A percentile compares a stretch with the other conserved stretches of the same genome.
Conservation (phyloP, 352 stramenopile genomes). For the Aphanomyces invadans region DNA sequence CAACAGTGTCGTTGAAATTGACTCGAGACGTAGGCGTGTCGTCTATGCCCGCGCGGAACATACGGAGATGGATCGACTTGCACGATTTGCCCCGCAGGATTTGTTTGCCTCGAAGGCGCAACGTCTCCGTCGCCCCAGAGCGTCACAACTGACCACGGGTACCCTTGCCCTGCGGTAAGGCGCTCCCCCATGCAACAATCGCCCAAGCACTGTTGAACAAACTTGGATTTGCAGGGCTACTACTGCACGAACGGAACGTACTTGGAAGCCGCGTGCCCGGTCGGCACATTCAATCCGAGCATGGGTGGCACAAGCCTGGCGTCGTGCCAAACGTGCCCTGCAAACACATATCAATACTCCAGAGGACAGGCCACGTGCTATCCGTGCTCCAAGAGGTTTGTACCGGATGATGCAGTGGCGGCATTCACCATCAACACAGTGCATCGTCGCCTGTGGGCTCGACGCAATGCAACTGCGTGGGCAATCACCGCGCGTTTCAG, state of each 20-base stretch:
- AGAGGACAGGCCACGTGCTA: slow-evolving; percentile 63
- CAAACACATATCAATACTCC: slow-evolving; percentile 72
- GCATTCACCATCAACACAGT: slow-evolving; percentile 17
- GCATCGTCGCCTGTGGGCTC: slow-evolving; percentile 46
- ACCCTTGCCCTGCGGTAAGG: slow-evolving; percentile 65
- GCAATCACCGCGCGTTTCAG: slow-evolving; percentile 86
- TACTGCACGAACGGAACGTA: slow-evolving; percentile 15
- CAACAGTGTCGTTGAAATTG: not conserved
- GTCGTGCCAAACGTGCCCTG: slow-evolving; percentile 54
- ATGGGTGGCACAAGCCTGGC: not conserved
- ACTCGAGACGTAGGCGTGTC: slow-evolving; percentile 56
- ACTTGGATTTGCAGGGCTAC: not conserved
- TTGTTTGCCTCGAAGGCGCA: slow-evolving; percentile 74
- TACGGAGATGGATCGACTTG: slow-evolving; percentile 77
- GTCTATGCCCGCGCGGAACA: slow-evolving; percentile 64
- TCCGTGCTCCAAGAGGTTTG: slow-evolving; percentile 69
- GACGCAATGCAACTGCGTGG: slow-evolving; percentile 71
- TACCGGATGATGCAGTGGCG: no score
- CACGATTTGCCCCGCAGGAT: slow-evolving; percentile 64
- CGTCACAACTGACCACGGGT: slow-evolving; percentile 62
- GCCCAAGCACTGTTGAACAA: not conserved
- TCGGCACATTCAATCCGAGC: slow-evolving; percentile 66
- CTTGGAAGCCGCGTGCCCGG: slow-evolving; percentile 58
- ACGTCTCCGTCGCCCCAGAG: slow-evolving; percentile 47
- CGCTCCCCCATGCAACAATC: slow-evolving; percentile 41